Evolutionary conservation across 2,329 filamentous ascomycete species (phyloP).

Genomic region (Aspergillus niger): DNA sequence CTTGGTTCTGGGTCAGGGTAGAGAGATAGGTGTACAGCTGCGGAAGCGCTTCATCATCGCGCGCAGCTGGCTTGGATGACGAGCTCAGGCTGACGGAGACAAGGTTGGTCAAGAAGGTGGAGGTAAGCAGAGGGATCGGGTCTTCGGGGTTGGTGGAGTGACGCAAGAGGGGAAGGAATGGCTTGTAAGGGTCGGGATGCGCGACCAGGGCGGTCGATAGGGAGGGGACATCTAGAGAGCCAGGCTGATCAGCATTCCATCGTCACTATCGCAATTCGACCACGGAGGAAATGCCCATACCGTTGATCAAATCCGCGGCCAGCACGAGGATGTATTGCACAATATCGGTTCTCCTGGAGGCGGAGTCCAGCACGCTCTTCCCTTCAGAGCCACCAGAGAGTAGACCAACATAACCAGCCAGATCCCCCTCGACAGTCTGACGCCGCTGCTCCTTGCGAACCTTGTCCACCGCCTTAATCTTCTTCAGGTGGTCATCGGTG

Average conservation of each 20-base stretch:
- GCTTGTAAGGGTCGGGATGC: conserved; percentile 69
- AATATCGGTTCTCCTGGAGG: conserved; percentile 83
- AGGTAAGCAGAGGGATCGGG: conserved; percentile 84
- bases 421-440: conserved; percentile 76
- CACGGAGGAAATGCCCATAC: conserved; percentile 51
- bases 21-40: conserved; percentile 85
- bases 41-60: conserved; percentile 75
- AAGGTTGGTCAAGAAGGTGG: conserved; percentile 79
- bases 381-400: conserved; percentile 70
- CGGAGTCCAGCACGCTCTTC: conserved; percentile 79
- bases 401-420: conserved; percentile 76
- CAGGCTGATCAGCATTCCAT: background rate
- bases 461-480: conserved; percentile 96
- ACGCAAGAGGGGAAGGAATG: conserved; percentile 81
- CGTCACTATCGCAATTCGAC: background rate
- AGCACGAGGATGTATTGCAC: conserved; percentile 94
- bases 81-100: conserved; percentile 66
- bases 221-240: conserved; percentile 68
- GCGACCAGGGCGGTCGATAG: conserved; percentile 76
- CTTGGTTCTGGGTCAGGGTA: conserved; percentile 77
- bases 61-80: conserved; percentile 59
- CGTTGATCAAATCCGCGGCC: conserved; percentile 80
- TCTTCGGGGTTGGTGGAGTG: conserved; percentile 83
- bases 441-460: conserved; percentile 88
- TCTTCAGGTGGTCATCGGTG: conserved; percentile 88